Base-by-base conservation (phyloP, 805 yeast genomes). In the Lipomyces chichibuensis region DNA sequence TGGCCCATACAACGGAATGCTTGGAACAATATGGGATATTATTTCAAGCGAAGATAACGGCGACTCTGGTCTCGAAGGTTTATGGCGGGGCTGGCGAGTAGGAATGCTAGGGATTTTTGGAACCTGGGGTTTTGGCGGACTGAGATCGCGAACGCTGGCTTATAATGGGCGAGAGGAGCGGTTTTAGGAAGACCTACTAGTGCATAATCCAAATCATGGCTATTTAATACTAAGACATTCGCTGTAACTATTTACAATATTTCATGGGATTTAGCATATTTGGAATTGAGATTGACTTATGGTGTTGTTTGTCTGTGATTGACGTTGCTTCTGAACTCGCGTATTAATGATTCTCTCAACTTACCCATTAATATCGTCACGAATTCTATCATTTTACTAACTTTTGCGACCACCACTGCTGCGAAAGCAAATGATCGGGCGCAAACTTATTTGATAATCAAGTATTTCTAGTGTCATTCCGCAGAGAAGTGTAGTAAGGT, bases 1-100 rank as follows among this genome's bases (percentile, higher is more conserved):
- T 56, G 84, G 82, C 13, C 84, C 81, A 5, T 88, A 87, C 74
- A 75, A 77, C 29, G 90, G 91, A 1, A 77, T 86, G 68, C 80
- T 83, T 72, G 83, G 82, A 60, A 83, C 90, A 1, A 74, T 87
- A 33, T 85, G 85, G 80, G 81, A 82, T 65, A 77, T 85, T 5
- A 66, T 82, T 55, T 76, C 77, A 20, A 83, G 84, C 74, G 78
- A 78, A 52, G 82, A 76, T 37, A 78, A 84, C 51, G 77, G 81
- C 8, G 80, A 83, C 46, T 77, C 81, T 59, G 84, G 87, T 0
- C 70, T 82, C 71, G 83, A 84, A 54, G 84, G 82, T 0, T 76
- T 88, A 32, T 93, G 91, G 83, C 84, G 94, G 72, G 99, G 98
- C 49, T 94, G 98, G 98, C 85, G 91, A 76, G 87, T 92, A 54